Evolutionary conservation across 176 grass and related monocot species (phyloP), one percentile per base, ranked within the genome.

Genomic region (Ampelocalamus luodianensis): DNA sequence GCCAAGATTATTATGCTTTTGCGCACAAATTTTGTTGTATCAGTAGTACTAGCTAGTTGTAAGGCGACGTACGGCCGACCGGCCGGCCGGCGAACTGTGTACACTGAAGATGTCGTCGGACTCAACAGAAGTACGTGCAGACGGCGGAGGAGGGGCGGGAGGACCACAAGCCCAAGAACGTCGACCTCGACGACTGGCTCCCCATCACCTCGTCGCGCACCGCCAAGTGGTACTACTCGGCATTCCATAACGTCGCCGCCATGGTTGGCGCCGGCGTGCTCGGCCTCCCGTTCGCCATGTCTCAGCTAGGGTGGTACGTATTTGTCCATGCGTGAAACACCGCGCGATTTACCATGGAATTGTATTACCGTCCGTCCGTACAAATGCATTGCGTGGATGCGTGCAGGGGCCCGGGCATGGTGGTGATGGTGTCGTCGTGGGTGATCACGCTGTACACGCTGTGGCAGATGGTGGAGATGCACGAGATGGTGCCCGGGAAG

Each of bases 391-490:
- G 70, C 89, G 17, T 90, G 89, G 79, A 92, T 92, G 91, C 87
- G 89, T 43, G 89, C 91, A 17, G 91, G 91, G 7, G 91, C 38
- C 38, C 38, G 43, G 43, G 10, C 10, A 45, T 45, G 43, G 43
- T 45, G 43, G 43, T 45, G 43, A 45, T 45, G 2, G 43, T 45
- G 43, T 11, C 10, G 43, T 45, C 43, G 43, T 45, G 9, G 10
- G 43, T 45, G 43, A 90, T 97, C 69, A 97, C 95, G 23, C 79
- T 97, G 2, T 97, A 97, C 87, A 97, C 95, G 15, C 92, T 97
- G 1, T 97, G 95, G 95, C 95, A 97, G 82, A 97, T 97, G 95
- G 95, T 95, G 39, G 92, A 97, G 85, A 97, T 97, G 95, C 95
- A 97, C 49, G 95, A 97, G 90, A 95, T 94, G 92, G 90, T 97